These are phyloP conservation scores for Sordariomycetes sp. DNA, from an alignment of 2,329 filamentous ascomycete species.

Conservation along the genomic window DNA sequence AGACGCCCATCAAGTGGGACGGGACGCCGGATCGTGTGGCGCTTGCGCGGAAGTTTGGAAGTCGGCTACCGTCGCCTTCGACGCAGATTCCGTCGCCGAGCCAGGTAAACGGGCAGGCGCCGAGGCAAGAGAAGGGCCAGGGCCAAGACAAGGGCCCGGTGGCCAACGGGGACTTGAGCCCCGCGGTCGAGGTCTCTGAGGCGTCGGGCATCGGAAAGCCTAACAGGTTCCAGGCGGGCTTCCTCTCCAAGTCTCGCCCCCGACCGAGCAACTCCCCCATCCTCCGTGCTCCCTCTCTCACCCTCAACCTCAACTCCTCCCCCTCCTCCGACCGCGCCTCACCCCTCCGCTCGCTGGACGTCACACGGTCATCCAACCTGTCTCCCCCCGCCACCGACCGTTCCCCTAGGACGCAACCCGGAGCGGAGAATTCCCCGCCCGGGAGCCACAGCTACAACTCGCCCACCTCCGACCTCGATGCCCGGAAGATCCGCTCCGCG, in stretches of 20 bases:
- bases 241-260: slow-evolving; percentile 47
- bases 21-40: slow-evolving; percentile 24
- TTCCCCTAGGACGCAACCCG: slow-evolving; percentile 18
- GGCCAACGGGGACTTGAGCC: too few relatives aligned
- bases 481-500: slow-evolving; percentile 39
- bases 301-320: slow-evolving; percentile 39
- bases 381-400: slow-evolving; percentile 25
- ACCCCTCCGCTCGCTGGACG: slow-evolving; percentile 36
- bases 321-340: slow-evolving; percentile 34
- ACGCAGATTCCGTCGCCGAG: neutral
- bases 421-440: slow-evolving; percentile 39
- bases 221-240: slow-evolving; percentile 73
- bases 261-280: slow-evolving; percentile 45
- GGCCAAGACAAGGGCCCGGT: too few relatives aligned
- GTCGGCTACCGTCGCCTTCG: neutral
- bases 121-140: too few relatives aligned
- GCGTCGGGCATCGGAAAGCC: slow-evolving; percentile 6
- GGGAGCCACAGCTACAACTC: slow-evolving; percentile 19
- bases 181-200: slow-evolving; percentile 34
- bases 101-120: neutral
- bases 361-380: slow-evolving; percentile 34
- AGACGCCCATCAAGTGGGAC: slow-evolving; percentile 62
- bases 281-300: slow-evolving; percentile 39
- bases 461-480: slow-evolving; percentile 34
- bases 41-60: slow-evolving; percentile 22